Percentiles rank a stretch among this genome's conserved stretches.
Evolutionary conservation across 495 filamentous ascomycete genomes (phyloP).

Genomic region (Penicillium paradoxum): DNA sequence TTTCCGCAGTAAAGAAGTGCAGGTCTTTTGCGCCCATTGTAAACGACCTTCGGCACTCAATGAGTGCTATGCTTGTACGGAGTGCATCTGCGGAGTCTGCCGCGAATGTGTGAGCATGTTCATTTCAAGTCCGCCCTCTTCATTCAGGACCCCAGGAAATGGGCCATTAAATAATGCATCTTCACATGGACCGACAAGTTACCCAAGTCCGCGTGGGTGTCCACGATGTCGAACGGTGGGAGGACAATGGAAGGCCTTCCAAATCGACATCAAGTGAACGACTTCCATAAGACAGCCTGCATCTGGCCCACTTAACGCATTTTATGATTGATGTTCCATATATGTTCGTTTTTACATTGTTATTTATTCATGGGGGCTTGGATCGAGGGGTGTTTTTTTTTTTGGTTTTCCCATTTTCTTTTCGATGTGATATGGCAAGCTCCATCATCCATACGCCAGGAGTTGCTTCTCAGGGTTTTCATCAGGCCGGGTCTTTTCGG

Average conservation of each 20-base stretch:
- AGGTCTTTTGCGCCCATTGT: constrained; percentile 86
- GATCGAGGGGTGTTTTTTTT: background rate
- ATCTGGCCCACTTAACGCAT: constrained; percentile 28
- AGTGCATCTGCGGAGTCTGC: constrained; percentile 90
- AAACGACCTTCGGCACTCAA: constrained; percentile 65
- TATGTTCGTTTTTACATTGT: constrained; percentile 16
- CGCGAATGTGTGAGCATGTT: constrained; percentile 77
- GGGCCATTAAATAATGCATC: constrained; percentile 24
- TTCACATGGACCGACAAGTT: constrained; percentile 37
- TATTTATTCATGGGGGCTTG: background rate
- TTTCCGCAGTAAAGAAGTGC: constrained; percentile 52
- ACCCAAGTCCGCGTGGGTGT: constrained; percentile 42
- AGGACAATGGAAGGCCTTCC: constrained; percentile 52
- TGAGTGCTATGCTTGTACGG: constrained; percentile 85
- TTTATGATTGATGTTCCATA: constrained; percentile 37
- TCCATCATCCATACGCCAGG: no score
- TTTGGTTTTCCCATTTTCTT: background rate
- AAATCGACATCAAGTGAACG: constrained; percentile 47
- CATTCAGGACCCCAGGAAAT: constrained; percentile 36
- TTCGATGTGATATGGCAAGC: background rate
- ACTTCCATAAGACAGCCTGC: background rate
- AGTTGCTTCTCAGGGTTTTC: constrained; percentile 3
- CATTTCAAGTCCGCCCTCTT: constrained; percentile 47
- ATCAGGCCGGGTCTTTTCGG: constrained; percentile 12
- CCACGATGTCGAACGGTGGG: constrained; percentile 47